Evolutionary conservation across 2,329 filamentous ascomycete genomes (phyloP).

Genomic region (Neofusicoccum ribis): DNA sequence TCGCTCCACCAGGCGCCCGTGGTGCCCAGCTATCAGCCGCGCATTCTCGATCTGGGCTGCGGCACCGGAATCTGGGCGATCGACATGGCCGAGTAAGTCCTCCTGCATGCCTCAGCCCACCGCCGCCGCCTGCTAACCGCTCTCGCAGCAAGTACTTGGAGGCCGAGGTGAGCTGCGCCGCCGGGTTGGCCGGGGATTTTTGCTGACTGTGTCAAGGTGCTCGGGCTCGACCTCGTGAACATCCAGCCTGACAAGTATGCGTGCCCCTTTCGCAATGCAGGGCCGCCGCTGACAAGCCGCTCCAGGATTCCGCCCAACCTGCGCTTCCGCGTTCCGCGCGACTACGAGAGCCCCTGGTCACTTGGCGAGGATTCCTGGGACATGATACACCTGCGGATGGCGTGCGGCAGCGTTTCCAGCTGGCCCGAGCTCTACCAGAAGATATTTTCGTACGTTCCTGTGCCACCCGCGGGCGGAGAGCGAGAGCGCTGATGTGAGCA

Average conservation of each 20-base stretch:
- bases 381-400: constrained; percentile 78
- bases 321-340: constrained; percentile 66
- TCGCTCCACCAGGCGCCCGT: constrained; percentile 49
- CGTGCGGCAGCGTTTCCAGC: constrained; percentile 72
- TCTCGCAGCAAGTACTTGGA: constrained; percentile 52
- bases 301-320: constrained; percentile 70
- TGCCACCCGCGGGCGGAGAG: not conserved
- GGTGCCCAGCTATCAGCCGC: constrained; percentile 39
- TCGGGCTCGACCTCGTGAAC: constrained; percentile 62
- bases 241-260: constrained; percentile 60
- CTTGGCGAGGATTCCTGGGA: constrained; percentile 71
- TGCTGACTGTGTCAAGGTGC: constrained; percentile 42
- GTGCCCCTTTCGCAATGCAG: not conserved
- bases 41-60: constrained; percentile 70
- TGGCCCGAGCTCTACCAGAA: constrained; percentile 76
- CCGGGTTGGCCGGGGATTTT: not conserved
- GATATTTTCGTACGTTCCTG: constrained; percentile 59
- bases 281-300: constrained; percentile 25
- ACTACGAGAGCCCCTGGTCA: constrained; percentile 77
- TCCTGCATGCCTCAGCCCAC: not conserved
- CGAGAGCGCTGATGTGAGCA: constrained; percentile 37
- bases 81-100: constrained; percentile 73
- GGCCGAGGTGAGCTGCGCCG: constrained; percentile 48
- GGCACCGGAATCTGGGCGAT: constrained; percentile 92
- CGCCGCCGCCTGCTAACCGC: constrained; percentile 30